Base-by-base conservation (phyloP, 148 eudicot species). In the Vaccinium darrowii region DNA sequence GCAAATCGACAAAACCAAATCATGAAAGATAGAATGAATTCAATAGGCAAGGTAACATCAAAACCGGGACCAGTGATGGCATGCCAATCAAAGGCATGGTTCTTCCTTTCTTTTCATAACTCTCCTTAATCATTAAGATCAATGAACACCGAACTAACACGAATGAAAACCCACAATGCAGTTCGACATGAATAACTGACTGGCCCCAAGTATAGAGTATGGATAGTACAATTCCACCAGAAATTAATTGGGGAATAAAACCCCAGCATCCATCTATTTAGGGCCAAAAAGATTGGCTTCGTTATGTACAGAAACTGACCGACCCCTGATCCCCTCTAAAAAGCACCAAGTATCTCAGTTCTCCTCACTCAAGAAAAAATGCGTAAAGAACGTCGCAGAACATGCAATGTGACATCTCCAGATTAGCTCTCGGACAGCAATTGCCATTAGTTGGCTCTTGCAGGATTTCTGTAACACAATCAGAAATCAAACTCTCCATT, bases 401-500 rank as follows among this genome's bases (percentile, higher is more conserved):
- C 76, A 25, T 56, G 51, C 43, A 25, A 43, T 4, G 39, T 33
- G 47, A 43, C 75, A 77, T 76, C 50, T 76, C 27, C 56, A 52
- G 33, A 77, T 47, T 65, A 82, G 58, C 72, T 83, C 72, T 50
- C 77, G 21, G 57, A 84, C 67, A 52, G 84, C 80, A 84, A 78
- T 62, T 53, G 71, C 81, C 67, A 63, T 67, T 85, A 51, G 81
- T 85, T 76, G 84, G 53, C 71, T 14, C 30, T 10, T 15, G 51
- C 49, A 8, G 56, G 63, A 73, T 62, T 27, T 80, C 78, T 62
- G 19, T 51, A 43, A 83, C 81, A 51, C 76, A 62, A 88, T 93
- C 92, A 97, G 92, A 94, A 97, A 53, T 97, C 98, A 77, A 95
- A 95, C 80, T 93, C 99, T 74, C 99, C 98, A 27, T 88, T 90